A percentile compares a stretch with the other conserved stretches of the same genome.
Conservation (phyloP, 148 eudicot species). For the Fagopyrum esculentum region DNA sequence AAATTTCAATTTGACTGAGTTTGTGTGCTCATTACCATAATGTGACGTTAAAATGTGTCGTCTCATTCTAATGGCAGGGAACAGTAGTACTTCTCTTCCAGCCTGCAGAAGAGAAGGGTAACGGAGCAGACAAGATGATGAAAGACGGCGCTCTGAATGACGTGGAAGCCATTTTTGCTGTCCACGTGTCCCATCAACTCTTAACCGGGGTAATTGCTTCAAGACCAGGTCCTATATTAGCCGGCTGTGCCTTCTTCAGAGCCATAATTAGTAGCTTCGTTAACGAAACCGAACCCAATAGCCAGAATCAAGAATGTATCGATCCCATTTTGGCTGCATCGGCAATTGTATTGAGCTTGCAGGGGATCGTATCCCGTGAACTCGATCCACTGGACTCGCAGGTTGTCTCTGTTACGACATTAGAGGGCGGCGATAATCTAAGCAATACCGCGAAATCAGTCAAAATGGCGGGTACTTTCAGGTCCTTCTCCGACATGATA, state of each 20-base stretch:
- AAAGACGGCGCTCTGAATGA: conserved; percentile 52
- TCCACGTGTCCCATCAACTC: conserved; percentile 49
- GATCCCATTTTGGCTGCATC: conserved; percentile 66
- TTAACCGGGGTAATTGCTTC: conserved; percentile 48
- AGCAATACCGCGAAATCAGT: conserved; percentile 26
- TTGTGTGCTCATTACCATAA: too few species aligned
- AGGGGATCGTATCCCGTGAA: conserved; percentile 75
- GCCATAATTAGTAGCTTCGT: conserved; percentile 19
- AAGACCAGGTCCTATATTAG: conserved; percentile 62
- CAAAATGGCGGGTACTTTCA: conserved; percentile 54
- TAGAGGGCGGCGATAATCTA: conserved; percentile 30
- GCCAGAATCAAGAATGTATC: conserved; percentile 16
- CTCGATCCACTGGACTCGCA: conserved; percentile 66
- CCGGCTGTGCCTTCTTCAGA: conserved; percentile 72
- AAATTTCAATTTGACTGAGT: too few species aligned
- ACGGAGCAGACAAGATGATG: conserved; percentile 74
- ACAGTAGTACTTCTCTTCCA: conserved; percentile 59
- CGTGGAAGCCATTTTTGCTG: conserved; percentile 67
- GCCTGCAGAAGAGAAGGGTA: conserved; percentile 87
- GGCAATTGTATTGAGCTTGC: conserved; percentile 58
- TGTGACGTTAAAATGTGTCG: too few species aligned
- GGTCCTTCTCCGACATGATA: conserved; percentile 55
- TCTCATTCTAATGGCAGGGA: not conserved
- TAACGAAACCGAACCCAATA: not conserved
- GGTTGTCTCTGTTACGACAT: conserved; percentile 66